phyloP scores from a whole-genome alignment of 192 early-diverging fungal genomes.

The Backusella liffmaniae region DNA sequence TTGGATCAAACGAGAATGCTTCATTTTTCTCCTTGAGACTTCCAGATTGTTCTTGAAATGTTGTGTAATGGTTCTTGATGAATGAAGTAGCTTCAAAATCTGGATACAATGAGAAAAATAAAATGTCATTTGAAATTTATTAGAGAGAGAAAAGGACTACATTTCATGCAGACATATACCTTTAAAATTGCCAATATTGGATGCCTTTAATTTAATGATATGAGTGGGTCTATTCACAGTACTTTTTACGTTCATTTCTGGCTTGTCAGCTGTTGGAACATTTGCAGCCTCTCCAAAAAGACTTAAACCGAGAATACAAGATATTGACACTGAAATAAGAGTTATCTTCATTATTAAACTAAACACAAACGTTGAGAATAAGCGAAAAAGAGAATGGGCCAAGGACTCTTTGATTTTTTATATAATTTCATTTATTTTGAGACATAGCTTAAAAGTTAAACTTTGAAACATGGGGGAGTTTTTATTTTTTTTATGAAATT shows the following conservation, averaged over 20 bases:
- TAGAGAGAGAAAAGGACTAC: background rate
- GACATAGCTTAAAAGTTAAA: slow-evolving; percentile 4
- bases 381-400: background rate
- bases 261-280: background rate
- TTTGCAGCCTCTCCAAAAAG: background rate
- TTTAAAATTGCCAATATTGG: background rate
- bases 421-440: slow-evolving; percentile 1
- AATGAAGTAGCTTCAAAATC: slow-evolving; percentile 5
- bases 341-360: background rate
- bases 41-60: background rate
- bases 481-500: background rate
- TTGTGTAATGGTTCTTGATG: slow-evolving; percentile 10
- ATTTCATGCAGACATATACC: background rate
- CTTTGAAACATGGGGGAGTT: background rate
- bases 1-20: background rate
- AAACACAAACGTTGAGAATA: background rate
- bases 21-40: background rate
- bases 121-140: background rate
- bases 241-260: background rate
- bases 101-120: background rate
- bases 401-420: background rate
- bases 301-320: background rate
- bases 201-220: slow-evolving; percentile 3
- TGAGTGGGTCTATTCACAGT: background rate
- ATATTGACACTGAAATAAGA: background rate